Percentiles rank a stretch among this genome's conserved stretches.
phyloP scores from a whole-genome alignment of 2,329 filamentous ascomycete species.

The Aureobasidium namibiae region DNA sequence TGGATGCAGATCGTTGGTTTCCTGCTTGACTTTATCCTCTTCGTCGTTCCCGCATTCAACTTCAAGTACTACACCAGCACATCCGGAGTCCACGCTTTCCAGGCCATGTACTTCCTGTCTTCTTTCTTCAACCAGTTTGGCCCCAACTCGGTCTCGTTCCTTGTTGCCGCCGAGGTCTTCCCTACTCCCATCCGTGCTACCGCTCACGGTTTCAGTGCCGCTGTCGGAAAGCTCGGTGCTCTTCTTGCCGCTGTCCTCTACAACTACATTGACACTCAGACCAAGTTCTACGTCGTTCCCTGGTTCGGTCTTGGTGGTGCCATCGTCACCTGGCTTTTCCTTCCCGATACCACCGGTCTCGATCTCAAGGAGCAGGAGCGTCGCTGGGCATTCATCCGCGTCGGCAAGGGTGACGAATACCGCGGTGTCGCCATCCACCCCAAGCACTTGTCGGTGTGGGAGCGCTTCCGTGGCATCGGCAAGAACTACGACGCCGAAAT shows the following conservation, averaged over 20 bases:
- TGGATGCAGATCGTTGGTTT: slow-evolving; percentile 95
- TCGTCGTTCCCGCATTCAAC: slow-evolving; percentile 82
- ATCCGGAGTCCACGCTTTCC: slow-evolving; percentile 74
- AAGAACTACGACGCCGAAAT: slow-evolving; percentile 76
- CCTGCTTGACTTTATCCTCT: slow-evolving; percentile 86
- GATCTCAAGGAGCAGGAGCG: slow-evolving; percentile 97
- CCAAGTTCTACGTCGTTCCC: slow-evolving; percentile 84
- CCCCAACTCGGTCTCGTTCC: slow-evolving; percentile 92
- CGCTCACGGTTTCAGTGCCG: slow-evolving; percentile 91
- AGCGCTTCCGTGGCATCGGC: slow-evolving; percentile 67
- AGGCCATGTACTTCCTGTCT: slow-evolving; percentile 95
- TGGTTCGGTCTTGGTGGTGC: slow-evolving; percentile 91
- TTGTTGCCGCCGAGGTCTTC: slow-evolving; percentile 93
- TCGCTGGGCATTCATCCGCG: slow-evolving; percentile 79
- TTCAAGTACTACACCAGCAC: slow-evolving; percentile 72
- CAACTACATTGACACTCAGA: slow-evolving; percentile 83
- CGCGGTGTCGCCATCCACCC: slow-evolving; percentile 90
- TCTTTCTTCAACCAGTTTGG: slow-evolving; percentile 99
- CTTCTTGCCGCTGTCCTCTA: slow-evolving; percentile 81
- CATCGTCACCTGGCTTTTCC: slow-evolving; percentile 72
- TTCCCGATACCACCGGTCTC: slow-evolving; percentile 93
- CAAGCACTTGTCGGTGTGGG: slow-evolving; percentile 80
- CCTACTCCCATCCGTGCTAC: slow-evolving; percentile 87
- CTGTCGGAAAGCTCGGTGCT: slow-evolving; percentile 79
- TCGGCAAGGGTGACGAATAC: slow-evolving; percentile 71